A percentile compares a stretch with the other conserved stretches of the same genome.
These are phyloP conservation scores for Avicennia marina DNA, from an alignment of 257 asterid genomes.

Conservation along the genomic window DNA sequence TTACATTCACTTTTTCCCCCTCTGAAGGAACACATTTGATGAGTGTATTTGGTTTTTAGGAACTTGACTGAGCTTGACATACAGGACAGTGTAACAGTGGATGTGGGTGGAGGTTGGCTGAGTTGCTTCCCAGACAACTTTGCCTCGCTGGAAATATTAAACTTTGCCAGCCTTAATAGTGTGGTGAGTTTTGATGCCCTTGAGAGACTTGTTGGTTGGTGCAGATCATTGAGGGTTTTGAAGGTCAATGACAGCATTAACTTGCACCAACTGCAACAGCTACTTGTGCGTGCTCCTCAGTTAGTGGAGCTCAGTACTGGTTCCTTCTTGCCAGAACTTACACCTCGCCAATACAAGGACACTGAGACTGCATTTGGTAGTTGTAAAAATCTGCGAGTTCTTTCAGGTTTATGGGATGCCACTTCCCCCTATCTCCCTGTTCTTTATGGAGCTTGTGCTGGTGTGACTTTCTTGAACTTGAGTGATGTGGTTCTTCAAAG, in stretches of 20 bases:
- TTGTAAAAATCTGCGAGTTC: constrained; percentile 47
- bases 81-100: constrained; percentile 64
- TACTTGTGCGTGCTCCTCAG: constrained; percentile 56
- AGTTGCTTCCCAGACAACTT: constrained; percentile 77
- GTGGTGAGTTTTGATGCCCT: constrained; percentile 66
- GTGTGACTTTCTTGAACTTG: constrained; percentile 68
- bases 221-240: constrained; percentile 64
- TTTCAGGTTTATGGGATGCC: constrained; percentile 71
- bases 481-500: constrained; percentile 51
- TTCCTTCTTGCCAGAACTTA: constrained; percentile 59
- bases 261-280: constrained; percentile 50
- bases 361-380: constrained; percentile 47
- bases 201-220: constrained; percentile 75
- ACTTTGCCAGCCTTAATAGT: constrained; percentile 59
- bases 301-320: constrained; percentile 74
- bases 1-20: background rate
- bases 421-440: constrained; percentile 43
- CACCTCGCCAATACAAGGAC: constrained; percentile 42
- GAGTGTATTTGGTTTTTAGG: constrained; percentile 36
- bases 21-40: background rate
- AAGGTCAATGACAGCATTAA: constrained; percentile 60
- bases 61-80: constrained; percentile 85
- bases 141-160: constrained; percentile 60
- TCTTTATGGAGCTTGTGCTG: constrained; percentile 65
- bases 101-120: constrained; percentile 58